Conservation (phyloP, 192 early-diverging fungal species). For the Backusella mclennaniae region DNA sequence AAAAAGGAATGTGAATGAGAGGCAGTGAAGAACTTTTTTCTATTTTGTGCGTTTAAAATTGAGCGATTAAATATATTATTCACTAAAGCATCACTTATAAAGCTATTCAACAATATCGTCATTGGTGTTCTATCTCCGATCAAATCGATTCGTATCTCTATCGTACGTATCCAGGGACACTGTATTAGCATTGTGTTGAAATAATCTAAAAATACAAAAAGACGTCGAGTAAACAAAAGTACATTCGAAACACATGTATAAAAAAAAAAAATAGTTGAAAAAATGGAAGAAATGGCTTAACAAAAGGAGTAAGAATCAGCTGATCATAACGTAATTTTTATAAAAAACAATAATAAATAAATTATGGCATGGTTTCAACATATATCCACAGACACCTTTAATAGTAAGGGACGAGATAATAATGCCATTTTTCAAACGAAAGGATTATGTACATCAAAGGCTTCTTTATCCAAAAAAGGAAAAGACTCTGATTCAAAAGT, state of each 20-base stretch:
- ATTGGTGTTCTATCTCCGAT: not conserved
- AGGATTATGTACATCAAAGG: not conserved
- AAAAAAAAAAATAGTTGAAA: not conserved
- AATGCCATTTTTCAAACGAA: not conserved
- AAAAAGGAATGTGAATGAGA: not conserved
- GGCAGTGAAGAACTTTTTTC: not conserved
- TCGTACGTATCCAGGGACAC: not conserved
- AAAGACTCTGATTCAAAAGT: constrained; percentile 7
- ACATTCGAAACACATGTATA: not conserved
- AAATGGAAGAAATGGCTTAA: not conserved
- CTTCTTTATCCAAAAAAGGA: constrained; percentile 5
- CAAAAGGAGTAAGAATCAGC: not conserved
- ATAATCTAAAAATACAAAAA: not conserved
- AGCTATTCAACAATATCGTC: not conserved
- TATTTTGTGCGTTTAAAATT: constrained; percentile 6
- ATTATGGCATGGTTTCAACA: not conserved
- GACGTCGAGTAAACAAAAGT: not conserved
- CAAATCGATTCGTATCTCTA: not conserved
- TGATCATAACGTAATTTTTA: constrained; percentile 7
- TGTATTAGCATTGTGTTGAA: too few species aligned
- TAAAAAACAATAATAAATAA: not conserved
- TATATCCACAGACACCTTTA: not conserved
- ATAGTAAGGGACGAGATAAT: too few species aligned
- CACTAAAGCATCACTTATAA: not conserved
- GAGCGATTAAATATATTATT: not conserved